Conservation (phyloP, 139 green algal species). For the Tetradesmus obliquus region DNA sequence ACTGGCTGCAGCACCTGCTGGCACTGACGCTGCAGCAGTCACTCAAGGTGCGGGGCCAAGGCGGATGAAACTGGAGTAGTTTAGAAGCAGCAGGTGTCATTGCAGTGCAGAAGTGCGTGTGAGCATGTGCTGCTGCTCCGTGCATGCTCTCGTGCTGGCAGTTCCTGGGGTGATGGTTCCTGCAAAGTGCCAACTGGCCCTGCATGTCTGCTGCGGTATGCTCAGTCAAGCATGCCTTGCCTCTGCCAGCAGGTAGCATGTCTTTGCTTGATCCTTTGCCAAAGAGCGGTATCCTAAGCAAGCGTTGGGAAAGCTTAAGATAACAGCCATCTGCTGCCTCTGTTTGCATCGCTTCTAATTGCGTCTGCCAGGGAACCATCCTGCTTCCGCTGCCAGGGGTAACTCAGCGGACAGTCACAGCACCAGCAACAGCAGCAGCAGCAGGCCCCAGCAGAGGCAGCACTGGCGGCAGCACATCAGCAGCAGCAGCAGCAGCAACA, state of each 20-base stretch:
- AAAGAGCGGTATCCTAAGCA: neutral
- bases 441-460: neutral
- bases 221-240: too few species aligned
- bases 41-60: neutral
- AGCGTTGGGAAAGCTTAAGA: neutral
- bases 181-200: too few species aligned
- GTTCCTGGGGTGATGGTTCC: too few species aligned
- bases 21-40: slow-evolving; percentile 29
- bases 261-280: neutral
- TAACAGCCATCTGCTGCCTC: too few species aligned
- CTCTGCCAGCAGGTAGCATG: too few species aligned
- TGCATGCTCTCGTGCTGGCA: too few species aligned
- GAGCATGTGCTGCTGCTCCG: too few species aligned
- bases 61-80: too few species aligned
- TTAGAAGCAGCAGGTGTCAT: too few species aligned
- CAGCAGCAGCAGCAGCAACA: neutral
- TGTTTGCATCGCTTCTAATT: neutral
- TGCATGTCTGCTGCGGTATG: too few species aligned
- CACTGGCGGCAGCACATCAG: neutral
- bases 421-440: neutral
- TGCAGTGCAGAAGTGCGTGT: too few species aligned
- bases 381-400: slow-evolving; percentile 23
- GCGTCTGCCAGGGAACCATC: slow-evolving; percentile 14
- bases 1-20: slow-evolving; percentile 44
- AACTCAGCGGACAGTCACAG: neutral